Conservation (phyloP, 306 rosid species). For the Rosa chinensis region DNA sequence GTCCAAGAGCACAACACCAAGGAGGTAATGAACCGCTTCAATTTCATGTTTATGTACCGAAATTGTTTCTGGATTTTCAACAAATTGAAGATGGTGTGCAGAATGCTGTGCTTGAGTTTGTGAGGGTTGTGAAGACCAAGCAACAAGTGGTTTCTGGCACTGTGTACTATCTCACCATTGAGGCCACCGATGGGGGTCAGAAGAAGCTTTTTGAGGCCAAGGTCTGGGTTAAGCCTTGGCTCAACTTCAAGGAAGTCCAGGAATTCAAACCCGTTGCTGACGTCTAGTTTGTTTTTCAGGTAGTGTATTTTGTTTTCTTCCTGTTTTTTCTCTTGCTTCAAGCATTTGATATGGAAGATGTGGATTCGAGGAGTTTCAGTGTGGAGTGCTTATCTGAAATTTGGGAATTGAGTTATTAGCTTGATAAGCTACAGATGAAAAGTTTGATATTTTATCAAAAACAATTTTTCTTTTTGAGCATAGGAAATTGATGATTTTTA, state of each 20-base stretch:
- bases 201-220: conserved; percentile 79
- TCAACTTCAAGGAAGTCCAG: conserved; percentile 74
- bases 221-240: conserved; percentile 93
- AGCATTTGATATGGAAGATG: not conserved
- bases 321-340: not conserved
- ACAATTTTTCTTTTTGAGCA: too few relatives aligned
- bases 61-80: not conserved
- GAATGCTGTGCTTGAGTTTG: conserved; percentile 65
- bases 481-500: too few relatives aligned
- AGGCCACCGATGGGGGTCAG: conserved; percentile 66
- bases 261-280: conserved; percentile 67
- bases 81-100: not conserved
- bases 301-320: not conserved
- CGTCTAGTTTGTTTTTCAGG: conserved; percentile 21
- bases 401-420: not conserved
- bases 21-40: conserved; percentile 35
- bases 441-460: not conserved
- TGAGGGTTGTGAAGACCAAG: conserved; percentile 64
- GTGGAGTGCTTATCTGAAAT: not conserved
- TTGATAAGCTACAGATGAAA: not conserved
- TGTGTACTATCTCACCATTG: conserved; percentile 66
- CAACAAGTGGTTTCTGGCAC: conserved; percentile 86
- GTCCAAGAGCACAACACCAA: conserved; percentile 76
- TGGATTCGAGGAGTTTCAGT: not conserved
- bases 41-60: not conserved